These are phyloP conservation scores for Dicorynia guianensis DNA, from an alignment of 306 rosid genomes.

Conservation along the genomic window DNA sequence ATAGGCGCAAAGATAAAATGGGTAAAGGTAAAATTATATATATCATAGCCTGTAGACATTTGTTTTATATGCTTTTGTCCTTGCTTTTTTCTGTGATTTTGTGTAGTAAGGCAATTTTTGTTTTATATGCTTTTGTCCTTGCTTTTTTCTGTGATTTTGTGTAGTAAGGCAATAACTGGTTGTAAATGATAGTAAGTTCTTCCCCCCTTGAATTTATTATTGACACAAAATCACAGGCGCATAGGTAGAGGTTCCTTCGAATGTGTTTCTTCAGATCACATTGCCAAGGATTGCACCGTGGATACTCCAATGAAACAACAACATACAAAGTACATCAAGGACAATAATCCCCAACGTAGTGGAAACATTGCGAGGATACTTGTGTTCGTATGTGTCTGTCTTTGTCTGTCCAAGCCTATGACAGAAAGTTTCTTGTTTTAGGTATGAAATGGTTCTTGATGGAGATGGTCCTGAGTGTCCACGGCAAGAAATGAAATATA, in stretches of 20 bases:
- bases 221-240: slow-evolving; percentile 22
- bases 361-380: slow-evolving; percentile 67
- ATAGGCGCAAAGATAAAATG: slow-evolving; percentile 67
- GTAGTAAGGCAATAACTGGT: slow-evolving; percentile 25
- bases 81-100: too few relatives aligned
- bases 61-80: neutral
- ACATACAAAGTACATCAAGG: slow-evolving; percentile 67
- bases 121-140: too few relatives aligned
- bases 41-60: slow-evolving; percentile 4
- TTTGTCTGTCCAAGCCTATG: slow-evolving; percentile 20
- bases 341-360: slow-evolving; percentile 76
- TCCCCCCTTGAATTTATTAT: slow-evolving; percentile 7
- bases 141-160: slow-evolving; percentile 1
- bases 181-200: slow-evolving; percentile 10
- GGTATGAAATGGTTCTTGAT: slow-evolving; percentile 94
- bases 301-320: slow-evolving; percentile 52
- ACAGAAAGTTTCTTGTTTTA: slow-evolving; percentile 45
- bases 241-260: slow-evolving; percentile 91
- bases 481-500: slow-evolving; percentile 49
- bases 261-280: slow-evolving; percentile 86
- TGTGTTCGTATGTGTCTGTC: slow-evolving; percentile 10
- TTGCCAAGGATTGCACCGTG: slow-evolving; percentile 86
- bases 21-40: slow-evolving; percentile 63
- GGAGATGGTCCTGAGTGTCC: slow-evolving; percentile 68
- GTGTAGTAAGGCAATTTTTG: too few relatives aligned